Evolutionary conservation across 495 filamentous ascomycete species (phyloP).

Genomic region (Glutinoglossum americanum): DNA sequence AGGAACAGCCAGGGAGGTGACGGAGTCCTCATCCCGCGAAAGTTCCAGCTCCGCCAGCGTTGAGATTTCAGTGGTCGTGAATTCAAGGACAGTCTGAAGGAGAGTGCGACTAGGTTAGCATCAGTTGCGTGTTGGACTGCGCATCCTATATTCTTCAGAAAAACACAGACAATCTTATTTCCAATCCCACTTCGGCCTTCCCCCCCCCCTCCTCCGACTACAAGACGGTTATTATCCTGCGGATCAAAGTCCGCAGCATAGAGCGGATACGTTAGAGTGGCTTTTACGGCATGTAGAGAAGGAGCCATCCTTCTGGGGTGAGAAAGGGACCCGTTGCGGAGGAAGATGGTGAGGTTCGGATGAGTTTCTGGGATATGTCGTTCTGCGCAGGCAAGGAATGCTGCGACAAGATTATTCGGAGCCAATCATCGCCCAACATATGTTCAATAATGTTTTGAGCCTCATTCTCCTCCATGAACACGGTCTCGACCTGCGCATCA

Average conservation of each 20-base stretch:
- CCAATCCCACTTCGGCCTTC: slow-evolving; percentile 65
- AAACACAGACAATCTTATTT: slow-evolving; percentile 59
- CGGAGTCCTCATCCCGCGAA: slow-evolving; percentile 75
- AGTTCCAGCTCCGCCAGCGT: slow-evolving; percentile 56
- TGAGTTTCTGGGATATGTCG: background rate
- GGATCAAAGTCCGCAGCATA: slow-evolving; percentile 81
- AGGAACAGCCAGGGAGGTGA: slow-evolving; percentile 51
- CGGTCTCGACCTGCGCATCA: no score
- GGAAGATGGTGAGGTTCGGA: background rate
- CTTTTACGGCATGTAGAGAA: slow-evolving; percentile 35
- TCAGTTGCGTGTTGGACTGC: background rate
- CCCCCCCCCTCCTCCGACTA: slow-evolving; percentile 85
- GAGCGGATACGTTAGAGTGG: slow-evolving; percentile 66
- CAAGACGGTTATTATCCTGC: slow-evolving; percentile 44
- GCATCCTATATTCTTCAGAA: background rate
- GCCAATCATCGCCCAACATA: background rate
- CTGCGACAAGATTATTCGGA: background rate
- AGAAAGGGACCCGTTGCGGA: background rate
- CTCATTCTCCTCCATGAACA: background rate
- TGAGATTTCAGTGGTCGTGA: slow-evolving; percentile 35
- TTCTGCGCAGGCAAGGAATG: background rate
- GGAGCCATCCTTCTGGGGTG: slow-evolving; percentile 24
- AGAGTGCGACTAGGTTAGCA: background rate
- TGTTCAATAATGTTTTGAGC: background rate
- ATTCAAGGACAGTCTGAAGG: slow-evolving; percentile 44